Conservation (phyloP, 164 flowering plant species). For the Hamamelis virginiana region DNA sequence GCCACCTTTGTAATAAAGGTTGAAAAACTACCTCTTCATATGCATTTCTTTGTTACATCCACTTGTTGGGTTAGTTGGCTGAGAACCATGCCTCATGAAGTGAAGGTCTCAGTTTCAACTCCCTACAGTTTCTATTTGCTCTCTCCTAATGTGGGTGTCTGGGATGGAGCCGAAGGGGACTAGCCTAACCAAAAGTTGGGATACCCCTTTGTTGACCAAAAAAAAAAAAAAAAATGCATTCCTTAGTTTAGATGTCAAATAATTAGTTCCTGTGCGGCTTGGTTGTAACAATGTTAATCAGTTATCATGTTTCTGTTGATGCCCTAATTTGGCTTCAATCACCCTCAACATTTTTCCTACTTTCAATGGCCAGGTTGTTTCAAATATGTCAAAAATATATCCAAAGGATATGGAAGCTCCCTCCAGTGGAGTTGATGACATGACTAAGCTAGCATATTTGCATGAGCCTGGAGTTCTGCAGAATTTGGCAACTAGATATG, state of each 20-base stretch:
- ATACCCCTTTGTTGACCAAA: too few species aligned
- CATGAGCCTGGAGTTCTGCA: constrained; percentile 89
- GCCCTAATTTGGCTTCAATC: background rate
- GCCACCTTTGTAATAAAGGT: background rate
- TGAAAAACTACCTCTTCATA: background rate
- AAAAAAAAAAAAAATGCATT: too few species aligned
- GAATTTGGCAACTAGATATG: constrained; percentile 75
- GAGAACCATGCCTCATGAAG: too few species aligned
- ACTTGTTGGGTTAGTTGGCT: too few species aligned
- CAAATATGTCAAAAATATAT: constrained; percentile 54
- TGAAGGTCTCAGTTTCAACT: too few species aligned
- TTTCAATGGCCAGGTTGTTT: constrained; percentile 43
- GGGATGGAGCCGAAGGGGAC: too few species aligned
- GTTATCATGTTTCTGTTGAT: background rate
- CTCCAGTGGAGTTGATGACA: constrained; percentile 79
- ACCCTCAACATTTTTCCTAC: background rate
- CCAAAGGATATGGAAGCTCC: constrained; percentile 80
- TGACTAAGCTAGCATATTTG: constrained; percentile 82
- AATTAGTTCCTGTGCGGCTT: background rate
- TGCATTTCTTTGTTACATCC: background rate
- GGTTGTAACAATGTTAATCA: background rate
- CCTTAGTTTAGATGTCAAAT: background rate
- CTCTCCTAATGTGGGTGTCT: too few species aligned
- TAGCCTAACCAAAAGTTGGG: too few species aligned
- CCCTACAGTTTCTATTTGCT: too few species aligned